phyloP scores from a whole-genome alignment of 768 basidiomycete species.

The Psilocybe sp. region DNA sequence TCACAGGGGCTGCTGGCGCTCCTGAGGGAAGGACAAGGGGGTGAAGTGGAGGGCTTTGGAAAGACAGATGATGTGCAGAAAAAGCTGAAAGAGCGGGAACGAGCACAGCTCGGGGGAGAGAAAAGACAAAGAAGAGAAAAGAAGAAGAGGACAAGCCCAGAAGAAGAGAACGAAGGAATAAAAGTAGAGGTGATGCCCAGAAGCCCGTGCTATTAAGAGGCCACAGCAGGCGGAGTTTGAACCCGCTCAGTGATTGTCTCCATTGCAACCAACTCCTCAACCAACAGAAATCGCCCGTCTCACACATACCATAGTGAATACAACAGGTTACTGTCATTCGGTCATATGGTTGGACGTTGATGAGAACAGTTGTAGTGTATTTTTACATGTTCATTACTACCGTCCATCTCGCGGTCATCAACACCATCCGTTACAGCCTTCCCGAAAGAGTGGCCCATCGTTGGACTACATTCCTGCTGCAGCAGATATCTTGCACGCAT shows the following conservation, averaged over 20 bases:
- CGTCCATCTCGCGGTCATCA: too few relatives aligned
- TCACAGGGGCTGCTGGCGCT: constrained; percentile 4
- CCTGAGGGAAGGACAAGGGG: constrained; percentile 16
- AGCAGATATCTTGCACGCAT: too few relatives aligned
- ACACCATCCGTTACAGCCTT: too few relatives aligned
- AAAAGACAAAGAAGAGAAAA: constrained; percentile 21
- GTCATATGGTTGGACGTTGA: background rate
- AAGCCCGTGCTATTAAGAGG: constrained; percentile 9
- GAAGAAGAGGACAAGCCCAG: constrained; percentile 14
- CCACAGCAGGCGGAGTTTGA: constrained; percentile 18
- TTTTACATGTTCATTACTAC: too few relatives aligned
- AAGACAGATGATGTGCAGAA: constrained; percentile 25
- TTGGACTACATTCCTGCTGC: too few relatives aligned
- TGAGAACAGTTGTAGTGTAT: too few relatives aligned
- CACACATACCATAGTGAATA: background rate
- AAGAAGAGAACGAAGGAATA: constrained; percentile 18
- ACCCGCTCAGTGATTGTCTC: constrained; percentile 14
- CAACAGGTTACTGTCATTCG: background rate
- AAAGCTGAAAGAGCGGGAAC: constrained; percentile 22
- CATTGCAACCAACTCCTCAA: constrained; percentile 6
- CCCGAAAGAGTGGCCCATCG: too few relatives aligned
- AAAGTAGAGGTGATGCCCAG: constrained; percentile 2
- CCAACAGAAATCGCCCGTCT: background rate
- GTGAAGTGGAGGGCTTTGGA: constrained; percentile 20
- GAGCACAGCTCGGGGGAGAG: constrained; percentile 33